Base-by-base conservation (phyloP, 2,329 filamentous ascomycete genomes). In the Aspergillus sp. region DNA sequence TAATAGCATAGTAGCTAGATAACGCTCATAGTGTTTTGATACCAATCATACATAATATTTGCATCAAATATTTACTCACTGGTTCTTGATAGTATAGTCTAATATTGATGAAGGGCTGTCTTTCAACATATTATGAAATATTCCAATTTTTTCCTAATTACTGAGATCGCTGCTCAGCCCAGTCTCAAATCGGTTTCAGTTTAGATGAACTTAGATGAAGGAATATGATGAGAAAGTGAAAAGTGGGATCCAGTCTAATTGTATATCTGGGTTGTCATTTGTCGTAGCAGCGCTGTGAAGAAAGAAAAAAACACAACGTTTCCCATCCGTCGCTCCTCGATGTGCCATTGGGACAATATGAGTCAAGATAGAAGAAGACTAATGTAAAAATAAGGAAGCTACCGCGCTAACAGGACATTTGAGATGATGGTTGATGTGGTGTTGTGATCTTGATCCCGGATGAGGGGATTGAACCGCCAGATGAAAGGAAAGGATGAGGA, bases 401-500 rank as follows among this genome's bases (percentile, higher is more conserved):
- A 55, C 17, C 23, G 39, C 25, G 28, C 52, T 53, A 47, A 48
- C 19, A 47, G 15, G 41, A 59, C 23, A 53, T 21, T 38, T 23
- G 30, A 39, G 32, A 56, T 21, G 32, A 51, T 19, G 38, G 15
- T 19, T 36, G 32, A 36, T 36, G 32, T 36, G 12, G 12, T 36
- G 32, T 15, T 36, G 32, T 36, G 32, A 6, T 13, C 10, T 36
- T 36, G 32, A 36, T 36, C 12, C 32, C 6, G 12, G 32, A 36
- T 36, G 32, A 36, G 12, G 32, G 32, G 32, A 36, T 5, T 13
- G 32, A 36, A 36, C 32, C 32, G 32, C 32, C 55, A 57, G 32
- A 49, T 28, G 49, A 53, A 48, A 41, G 58, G 56, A 54, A 58
- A 49, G 43, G 52, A 41, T 52, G 55, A 52, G 56, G 23, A 38